Evolutionary conservation across 1,284 basidiomycete genomes (phyloP).

Genomic region (Rugosomyces carneus): DNA sequence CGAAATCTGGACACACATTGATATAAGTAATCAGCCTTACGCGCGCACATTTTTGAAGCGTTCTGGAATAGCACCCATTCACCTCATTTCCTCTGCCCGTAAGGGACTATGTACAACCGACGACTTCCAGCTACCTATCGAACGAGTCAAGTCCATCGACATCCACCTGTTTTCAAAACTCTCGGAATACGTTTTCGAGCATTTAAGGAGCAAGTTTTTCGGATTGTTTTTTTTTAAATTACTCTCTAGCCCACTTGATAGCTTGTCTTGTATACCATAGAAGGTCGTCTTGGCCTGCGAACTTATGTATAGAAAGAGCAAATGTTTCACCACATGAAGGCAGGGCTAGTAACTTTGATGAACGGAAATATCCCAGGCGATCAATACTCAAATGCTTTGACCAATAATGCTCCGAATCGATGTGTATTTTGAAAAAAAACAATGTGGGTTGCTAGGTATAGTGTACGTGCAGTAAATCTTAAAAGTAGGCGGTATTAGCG

Average conservation of each 20-base stretch:
- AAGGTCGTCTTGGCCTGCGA: no score
- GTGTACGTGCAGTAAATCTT: neutral
- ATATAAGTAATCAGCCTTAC: constrained; percentile 18
- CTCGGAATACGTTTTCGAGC: no score
- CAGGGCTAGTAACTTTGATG: no score
- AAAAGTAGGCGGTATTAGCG: neutral
- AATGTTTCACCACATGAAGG: no score
- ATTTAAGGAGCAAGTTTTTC: no score
- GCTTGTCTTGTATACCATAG: no score
- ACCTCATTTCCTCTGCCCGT: constrained; percentile 25
- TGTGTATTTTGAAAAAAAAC: neutral
- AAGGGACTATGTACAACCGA: constrained; percentile 19
- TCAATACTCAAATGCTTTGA: no score
- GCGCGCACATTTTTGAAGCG: constrained; percentile 27
- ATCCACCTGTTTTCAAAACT: constrained; percentile 29
- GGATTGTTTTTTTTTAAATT: no score
- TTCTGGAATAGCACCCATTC: constrained; percentile 26
- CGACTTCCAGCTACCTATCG: constrained; percentile 22
- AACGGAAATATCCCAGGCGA: no score
- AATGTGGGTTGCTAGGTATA: neutral
- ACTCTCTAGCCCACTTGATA: no score
- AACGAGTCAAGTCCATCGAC: constrained; percentile 26
- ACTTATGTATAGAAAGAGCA: no score
- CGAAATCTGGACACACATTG: constrained; percentile 21
- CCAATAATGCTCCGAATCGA: no score